Base-by-base conservation (phyloP, 169 alveolate genomes). In the Fabrea salina region DNA sequence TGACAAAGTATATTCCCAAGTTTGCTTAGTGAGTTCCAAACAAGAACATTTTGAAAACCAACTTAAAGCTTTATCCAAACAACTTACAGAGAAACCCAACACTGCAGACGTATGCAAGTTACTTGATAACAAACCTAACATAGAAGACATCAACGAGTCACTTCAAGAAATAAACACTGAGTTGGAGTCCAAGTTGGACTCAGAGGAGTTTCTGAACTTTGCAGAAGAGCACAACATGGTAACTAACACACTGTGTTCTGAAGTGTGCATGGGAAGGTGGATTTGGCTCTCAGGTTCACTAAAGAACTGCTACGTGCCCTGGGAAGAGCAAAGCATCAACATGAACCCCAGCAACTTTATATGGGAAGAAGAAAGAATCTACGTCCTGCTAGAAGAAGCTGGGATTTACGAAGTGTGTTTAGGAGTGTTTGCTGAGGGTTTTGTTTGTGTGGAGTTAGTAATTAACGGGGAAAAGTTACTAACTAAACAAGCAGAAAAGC, bases 251-350 rank as follows among this genome's bases (percentile, higher is more conserved):
- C 80, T 83, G 50, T 78, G 80, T 0, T 37, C 79, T 51, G 89
- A 83, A 83, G 78, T 76, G 70, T 77, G 82, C 33, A 25, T 83
- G n/a, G 89, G 85, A 11, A 83, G 80, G 50, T 83, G 84, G 84
- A 30, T 83, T 0, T 83, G 89, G 84, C 30, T 68, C 32, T 57
- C 76, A 51, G 89, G 89, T 3, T 54, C 49, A 6, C 47, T 77
- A 8, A 57, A 57, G 16, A 77, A 83, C 32, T 78, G 79, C 32
- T 71, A 58, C 53, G 82, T 83, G 13, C 85, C 85, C 11, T 83
- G 89, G 89, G 89, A 83, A 30, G 58, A 39, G 7, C 85, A 83
- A 77, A 40, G 59, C 2, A 70, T 77, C 40, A 83, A 83, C 74
- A 77, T 85, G 32, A 77, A 64, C 54, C 82, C 89, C 30, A 82